These are phyloP conservation scores for Begonia fuchsioides DNA, from an alignment of 306 rosid species.

Conservation along the genomic window DNA sequence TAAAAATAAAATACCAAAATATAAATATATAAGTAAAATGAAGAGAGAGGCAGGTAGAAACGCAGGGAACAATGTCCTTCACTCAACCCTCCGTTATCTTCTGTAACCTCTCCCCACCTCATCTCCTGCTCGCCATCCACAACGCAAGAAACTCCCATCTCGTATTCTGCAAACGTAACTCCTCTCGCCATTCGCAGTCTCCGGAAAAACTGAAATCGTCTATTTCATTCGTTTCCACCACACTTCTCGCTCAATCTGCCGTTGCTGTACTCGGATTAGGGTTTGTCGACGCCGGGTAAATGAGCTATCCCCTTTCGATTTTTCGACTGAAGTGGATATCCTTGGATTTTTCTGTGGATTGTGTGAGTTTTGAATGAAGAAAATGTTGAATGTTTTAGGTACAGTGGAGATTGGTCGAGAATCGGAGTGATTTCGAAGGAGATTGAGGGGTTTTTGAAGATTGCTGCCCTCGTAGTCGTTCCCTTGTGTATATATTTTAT, in stretches of 20 bases:
- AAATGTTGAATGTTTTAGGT: constrained; percentile 26
- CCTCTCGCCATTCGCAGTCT: constrained; percentile 12
- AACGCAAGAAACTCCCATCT: constrained; percentile 15
- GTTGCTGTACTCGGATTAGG: constrained; percentile 63
- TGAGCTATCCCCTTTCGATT: neutral
- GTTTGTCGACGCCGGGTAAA: constrained; percentile 69
- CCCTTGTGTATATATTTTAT: constrained; percentile 55
- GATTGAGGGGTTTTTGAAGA: constrained; percentile 43
- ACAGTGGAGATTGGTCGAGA: constrained; percentile 94
- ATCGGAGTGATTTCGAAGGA: constrained; percentile 65
- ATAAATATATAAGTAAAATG: no score
- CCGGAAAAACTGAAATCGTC: no score
- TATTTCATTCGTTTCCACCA: constrained; percentile 17
- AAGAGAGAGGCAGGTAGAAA: neutral
- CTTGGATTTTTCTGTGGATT: constrained; percentile 1
- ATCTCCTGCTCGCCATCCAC: constrained; percentile 12
- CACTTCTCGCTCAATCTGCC: constrained; percentile 36
- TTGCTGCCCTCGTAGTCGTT: constrained; percentile 58
- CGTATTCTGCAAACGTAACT: constrained; percentile 24
- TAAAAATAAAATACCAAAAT: neutral
- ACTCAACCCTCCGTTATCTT: constrained; percentile 22
- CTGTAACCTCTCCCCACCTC: constrained; percentile 8
- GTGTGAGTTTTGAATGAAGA: neutral
- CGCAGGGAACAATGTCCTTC: constrained; percentile 17
- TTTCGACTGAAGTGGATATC: neutral